Evolutionary conservation across 129 eudicot genomes (phyloP).

Genomic region (Saposhnikovia divaricata): DNA sequence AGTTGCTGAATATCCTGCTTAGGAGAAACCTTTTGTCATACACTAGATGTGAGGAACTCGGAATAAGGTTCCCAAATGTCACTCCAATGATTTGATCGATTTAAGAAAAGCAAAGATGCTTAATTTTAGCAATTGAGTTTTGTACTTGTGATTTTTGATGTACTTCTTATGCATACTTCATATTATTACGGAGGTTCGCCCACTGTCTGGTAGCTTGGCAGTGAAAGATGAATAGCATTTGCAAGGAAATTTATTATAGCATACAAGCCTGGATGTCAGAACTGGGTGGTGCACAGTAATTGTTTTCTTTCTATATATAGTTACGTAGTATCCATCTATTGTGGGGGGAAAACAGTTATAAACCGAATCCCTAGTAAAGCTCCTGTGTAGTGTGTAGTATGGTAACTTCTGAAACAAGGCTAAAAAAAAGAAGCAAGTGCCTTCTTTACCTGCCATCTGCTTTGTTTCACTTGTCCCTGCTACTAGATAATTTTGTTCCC

Average conservation of each 20-base stretch:
- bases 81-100: not conserved
- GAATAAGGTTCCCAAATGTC: not conserved
- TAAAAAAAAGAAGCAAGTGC: not conserved
- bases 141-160: not conserved
- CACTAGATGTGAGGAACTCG: not conserved
- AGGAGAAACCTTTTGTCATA: not conserved
- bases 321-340: not conserved
- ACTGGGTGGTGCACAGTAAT: not conserved
- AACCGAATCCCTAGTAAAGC: not conserved
- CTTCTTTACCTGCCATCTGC: not conserved
- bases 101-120: not conserved
- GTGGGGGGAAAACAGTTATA: not conserved
- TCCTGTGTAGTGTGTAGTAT: not conserved
- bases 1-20: not conserved
- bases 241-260: not conserved
- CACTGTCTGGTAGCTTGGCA: not conserved
- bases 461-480: not conserved
- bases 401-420: not conserved
- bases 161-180: not conserved
- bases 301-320: not conserved
- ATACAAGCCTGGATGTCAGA: not conserved
- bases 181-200: not conserved
- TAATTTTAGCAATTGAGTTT: not conserved
- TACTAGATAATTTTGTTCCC: not conserved
- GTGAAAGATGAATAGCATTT: not conserved